A percentile compares a stretch with the other conserved stretches of the same genome.
phyloP scores from a whole-genome alignment of 2,329 filamentous ascomycete genomes.

The Talaromyces sp. region DNA sequence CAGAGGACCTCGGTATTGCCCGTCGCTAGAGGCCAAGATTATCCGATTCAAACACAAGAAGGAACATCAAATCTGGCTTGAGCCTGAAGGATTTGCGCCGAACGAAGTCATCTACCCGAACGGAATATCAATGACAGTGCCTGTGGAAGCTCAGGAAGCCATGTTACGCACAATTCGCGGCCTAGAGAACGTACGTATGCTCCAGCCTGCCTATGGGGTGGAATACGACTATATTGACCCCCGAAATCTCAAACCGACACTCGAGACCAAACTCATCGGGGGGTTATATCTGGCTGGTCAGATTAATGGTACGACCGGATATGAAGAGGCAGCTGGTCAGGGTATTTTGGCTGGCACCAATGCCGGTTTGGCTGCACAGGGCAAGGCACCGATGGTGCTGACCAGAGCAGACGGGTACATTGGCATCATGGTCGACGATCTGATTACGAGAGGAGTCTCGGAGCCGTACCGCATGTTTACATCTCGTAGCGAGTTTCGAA shows the following conservation, averaged over 20 bases:
- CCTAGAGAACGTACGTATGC: constrained; percentile 83
- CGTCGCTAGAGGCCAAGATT: constrained; percentile 90
- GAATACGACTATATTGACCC: constrained; percentile 99
- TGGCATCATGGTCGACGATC: constrained; percentile 97
- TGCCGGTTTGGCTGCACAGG: constrained; percentile 74
- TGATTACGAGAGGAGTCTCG: constrained; percentile 92
- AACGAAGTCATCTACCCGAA: constrained; percentile 92
- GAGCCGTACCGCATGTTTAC: constrained; percentile 99
- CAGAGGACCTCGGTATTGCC: constrained; percentile 91
- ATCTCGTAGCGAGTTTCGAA: constrained; percentile 88
- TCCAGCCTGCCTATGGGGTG: constrained; percentile 93
- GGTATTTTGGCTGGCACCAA: constrained; percentile 92
- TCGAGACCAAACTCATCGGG: constrained; percentile 88
- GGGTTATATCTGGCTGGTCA: constrained; percentile 92
- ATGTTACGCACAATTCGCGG: constrained; percentile 85
- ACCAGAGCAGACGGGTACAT: constrained; percentile 90
- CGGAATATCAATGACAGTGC: constrained; percentile 94
- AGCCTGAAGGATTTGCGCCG: constrained; percentile 84
- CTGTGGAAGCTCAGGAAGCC: constrained; percentile 77
- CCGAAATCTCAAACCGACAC: constrained; percentile 76
- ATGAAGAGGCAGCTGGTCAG: constrained; percentile 94
- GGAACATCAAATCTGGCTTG: constrained; percentile 89
- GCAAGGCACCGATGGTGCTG: constrained; percentile 63
- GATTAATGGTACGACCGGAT: constrained; percentile 97
- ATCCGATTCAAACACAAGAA: constrained; percentile 79